Evolutionary conservation across 352 stramenopile species (phyloP).

Genomic region (Phytophthora melonis): DNA sequence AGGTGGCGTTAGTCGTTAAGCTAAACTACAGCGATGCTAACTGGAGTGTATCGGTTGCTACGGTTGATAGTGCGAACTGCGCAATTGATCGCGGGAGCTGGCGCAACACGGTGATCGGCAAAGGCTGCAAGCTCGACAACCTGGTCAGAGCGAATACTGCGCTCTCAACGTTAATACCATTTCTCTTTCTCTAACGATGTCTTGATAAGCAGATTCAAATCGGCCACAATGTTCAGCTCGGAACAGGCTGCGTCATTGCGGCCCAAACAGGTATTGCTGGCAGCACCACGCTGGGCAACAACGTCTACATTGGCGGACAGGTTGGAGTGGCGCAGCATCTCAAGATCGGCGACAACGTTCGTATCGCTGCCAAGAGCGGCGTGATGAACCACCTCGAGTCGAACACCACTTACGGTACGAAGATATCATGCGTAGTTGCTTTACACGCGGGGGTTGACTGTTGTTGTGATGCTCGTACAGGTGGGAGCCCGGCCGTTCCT

Average conservation of each 20-base stretch:
- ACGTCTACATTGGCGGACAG: slow-evolving; percentile 85
- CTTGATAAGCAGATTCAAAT: slow-evolving; percentile 76
- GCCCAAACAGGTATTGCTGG: slow-evolving; percentile 86
- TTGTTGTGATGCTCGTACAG: slow-evolving; percentile 32
- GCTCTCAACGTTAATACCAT: too few relatives aligned
- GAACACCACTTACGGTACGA: slow-evolving; percentile 67
- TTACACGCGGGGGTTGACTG: slow-evolving; percentile 6
- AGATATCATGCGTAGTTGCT: not conserved
- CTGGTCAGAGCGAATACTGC: slow-evolving; percentile 44
- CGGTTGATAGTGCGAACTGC: slow-evolving; percentile 65
- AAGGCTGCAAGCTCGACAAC: slow-evolving; percentile 87
- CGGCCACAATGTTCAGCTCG: slow-evolving; percentile 88
- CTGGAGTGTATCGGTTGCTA: not conserved
- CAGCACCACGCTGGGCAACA: slow-evolving; percentile 79
- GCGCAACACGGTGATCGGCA: slow-evolving; percentile 80
- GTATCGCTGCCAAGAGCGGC: slow-evolving; percentile 87
- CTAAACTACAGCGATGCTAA: not conserved
- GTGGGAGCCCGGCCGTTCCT: slow-evolving; percentile 74
- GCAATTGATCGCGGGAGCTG: slow-evolving; percentile 88
- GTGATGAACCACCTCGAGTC: slow-evolving; percentile 77
- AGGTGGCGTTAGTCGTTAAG: not conserved
- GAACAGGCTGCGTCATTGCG: slow-evolving; percentile 73
- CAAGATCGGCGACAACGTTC: slow-evolving; percentile 80
- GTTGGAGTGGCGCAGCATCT: slow-evolving; percentile 88
- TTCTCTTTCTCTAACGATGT: not conserved